Conservation (phyloP, 139 green algal genomes). For the Dunaliella primolecta region DNA sequence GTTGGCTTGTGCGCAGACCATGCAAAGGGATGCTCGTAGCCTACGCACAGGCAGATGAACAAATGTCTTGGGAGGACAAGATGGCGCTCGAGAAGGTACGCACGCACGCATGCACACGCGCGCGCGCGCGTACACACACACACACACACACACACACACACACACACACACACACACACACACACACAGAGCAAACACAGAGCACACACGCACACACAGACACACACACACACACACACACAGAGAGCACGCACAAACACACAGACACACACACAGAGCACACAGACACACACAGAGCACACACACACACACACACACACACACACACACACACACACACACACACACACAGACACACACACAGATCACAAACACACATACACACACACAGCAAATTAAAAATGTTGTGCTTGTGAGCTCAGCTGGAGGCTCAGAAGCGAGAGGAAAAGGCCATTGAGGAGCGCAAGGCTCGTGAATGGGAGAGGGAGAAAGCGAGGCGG, state of each 20-base stretch:
- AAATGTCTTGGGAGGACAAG: slow-evolving; percentile 4
- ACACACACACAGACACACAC: neutral
- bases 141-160: too few relatives aligned
- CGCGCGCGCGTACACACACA: neutral
- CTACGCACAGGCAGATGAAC: too few relatives aligned
- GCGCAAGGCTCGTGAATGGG: neutral
- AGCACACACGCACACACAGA: too few relatives aligned
- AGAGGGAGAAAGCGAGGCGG: neutral
- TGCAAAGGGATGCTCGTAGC: too few relatives aligned
- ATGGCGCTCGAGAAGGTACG: slow-evolving; percentile 13
- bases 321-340: slow-evolving; percentile 2
- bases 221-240: neutral
- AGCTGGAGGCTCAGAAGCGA: neutral
- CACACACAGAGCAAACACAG: too few relatives aligned
- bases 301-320: neutral
- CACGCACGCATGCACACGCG: neutral
- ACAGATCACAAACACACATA: neutral
- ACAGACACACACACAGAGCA: neutral
- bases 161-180: neutral
- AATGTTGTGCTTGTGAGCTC: too few relatives aligned
- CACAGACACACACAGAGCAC: neutral
- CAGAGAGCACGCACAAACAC: neutral
- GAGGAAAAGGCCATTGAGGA: neutral
- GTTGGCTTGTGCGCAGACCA: too few relatives aligned
- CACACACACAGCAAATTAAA: too few relatives aligned